phyloP scores from a whole-genome alignment of 768 basidiomycete species.

The Lentinula lateritia region DNA sequence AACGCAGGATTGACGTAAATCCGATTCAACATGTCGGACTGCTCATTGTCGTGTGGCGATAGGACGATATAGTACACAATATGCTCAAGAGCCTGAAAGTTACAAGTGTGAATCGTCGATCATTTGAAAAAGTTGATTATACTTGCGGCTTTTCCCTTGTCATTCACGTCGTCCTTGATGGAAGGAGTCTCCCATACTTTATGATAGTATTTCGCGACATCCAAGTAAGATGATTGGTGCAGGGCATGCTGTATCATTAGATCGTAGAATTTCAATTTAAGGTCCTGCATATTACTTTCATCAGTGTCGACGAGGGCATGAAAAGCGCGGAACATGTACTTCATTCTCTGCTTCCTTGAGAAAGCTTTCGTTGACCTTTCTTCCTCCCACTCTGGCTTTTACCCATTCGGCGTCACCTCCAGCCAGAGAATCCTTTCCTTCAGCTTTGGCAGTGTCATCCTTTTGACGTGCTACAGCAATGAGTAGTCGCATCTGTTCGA shows the following conservation, averaged over 20 bases:
- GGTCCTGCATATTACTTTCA: constrained; percentile 47
- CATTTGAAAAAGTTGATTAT: not conserved
- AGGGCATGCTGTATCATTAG: constrained; percentile 95
- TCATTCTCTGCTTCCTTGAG: constrained; percentile 86
- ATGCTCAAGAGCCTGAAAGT: constrained; percentile 77
- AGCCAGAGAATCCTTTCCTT: constrained; percentile 51
- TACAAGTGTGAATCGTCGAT: not conserved
- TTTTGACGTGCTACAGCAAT: constrained; percentile 72
- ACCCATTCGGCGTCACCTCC: constrained; percentile 90
- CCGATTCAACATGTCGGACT: constrained; percentile 93
- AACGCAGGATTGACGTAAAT: constrained; percentile 76
- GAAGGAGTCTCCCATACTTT: constrained; percentile 97
- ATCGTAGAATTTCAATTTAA: constrained; percentile 94
- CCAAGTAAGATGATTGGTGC: constrained; percentile 79
- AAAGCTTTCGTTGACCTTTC: constrained; percentile 93
- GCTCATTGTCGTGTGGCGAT: constrained; percentile 93
- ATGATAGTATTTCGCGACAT: constrained; percentile 92
- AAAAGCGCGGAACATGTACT: constrained; percentile 34
- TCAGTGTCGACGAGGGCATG: not conserved
- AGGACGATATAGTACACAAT: constrained; percentile 94
- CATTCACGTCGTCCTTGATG: constrained; percentile 76
- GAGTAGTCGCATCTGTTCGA: constrained; percentile 95
- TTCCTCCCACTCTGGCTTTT: constrained; percentile 83
- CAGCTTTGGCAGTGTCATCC: constrained; percentile 50
- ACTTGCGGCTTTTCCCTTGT: constrained; percentile 64